These are phyloP conservation scores for Cystofilobasidium bisporidii DNA, from an alignment of 768 basidiomycete genomes.

Conservation along the genomic window DNA sequence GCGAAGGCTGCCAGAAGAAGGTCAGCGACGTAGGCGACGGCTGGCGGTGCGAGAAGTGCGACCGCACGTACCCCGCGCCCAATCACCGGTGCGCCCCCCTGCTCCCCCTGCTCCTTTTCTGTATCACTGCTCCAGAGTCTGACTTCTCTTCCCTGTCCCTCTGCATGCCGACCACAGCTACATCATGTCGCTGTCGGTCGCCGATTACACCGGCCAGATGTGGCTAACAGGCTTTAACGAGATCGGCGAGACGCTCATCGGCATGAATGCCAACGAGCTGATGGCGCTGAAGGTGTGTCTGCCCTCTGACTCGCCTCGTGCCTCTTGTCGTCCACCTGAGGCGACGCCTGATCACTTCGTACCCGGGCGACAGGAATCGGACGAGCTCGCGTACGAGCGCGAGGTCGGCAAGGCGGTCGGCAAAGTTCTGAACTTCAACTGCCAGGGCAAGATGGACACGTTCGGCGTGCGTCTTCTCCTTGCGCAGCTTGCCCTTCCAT, in stretches of 20 bases:
- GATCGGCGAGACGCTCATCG: slow-evolving; percentile 64
- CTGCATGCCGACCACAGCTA: slow-evolving; percentile 36
- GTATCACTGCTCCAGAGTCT: no score
- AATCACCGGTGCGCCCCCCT: slow-evolving; percentile 59
- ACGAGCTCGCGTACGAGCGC: slow-evolving; percentile 52
- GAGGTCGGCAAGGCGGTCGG: slow-evolving; percentile 59
- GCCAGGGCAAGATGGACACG: slow-evolving; percentile 76
- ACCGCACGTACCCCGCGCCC: slow-evolving; percentile 57
- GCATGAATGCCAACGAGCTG: slow-evolving; percentile 67
- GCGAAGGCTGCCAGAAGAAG: slow-evolving; percentile 77
- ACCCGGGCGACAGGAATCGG: slow-evolving; percentile 54
- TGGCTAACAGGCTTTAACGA: slow-evolving; percentile 98
- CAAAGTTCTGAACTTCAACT: slow-evolving; percentile 67
- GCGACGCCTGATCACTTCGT: no score
- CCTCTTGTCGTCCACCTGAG: no score
- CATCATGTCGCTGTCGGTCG: slow-evolving; percentile 71
- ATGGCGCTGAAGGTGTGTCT: slow-evolving; percentile 55
- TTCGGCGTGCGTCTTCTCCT: slow-evolving; percentile 47
- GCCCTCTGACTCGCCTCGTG: background rate
- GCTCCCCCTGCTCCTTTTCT: background rate
- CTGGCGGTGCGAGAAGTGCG: slow-evolving; percentile 92
- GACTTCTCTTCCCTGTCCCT: background rate
- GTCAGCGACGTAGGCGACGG: slow-evolving; percentile 54
- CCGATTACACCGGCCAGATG: slow-evolving; percentile 79
- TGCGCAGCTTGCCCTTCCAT: background rate